Base-by-base conservation (phyloP, 2,329 filamentous ascomycete genomes). In the Cyphellophora europaea region DNA sequence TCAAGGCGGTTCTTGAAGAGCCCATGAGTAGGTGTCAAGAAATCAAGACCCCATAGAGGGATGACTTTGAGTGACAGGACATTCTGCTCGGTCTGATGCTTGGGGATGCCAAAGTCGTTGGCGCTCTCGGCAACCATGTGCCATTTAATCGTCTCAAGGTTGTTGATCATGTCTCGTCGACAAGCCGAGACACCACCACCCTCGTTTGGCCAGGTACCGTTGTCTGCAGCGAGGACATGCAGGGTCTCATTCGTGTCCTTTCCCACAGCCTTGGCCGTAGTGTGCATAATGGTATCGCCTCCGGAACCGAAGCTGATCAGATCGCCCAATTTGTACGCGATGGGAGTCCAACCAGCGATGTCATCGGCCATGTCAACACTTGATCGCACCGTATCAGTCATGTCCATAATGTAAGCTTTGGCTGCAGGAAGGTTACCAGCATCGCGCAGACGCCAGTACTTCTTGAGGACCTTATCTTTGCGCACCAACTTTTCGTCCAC, bases 181-280 rank as follows among this genome's bases (percentile, higher is more conserved):
- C 69, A 73, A 37, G 69, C 69, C 23, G 69, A 72, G 11, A 73
- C 69, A 44, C 69, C 69, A 38, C 69, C 69, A 19, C 67, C 67
- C 40, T 66, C 64, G 38, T 68, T 65, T 2, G 66, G 66, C 66
- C 66, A 70, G 41, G 66, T 71, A 10, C 68, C 68, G 14, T 61
- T 70, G 43, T 72, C 68, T 13, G 61, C 58, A 33, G 69, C 68
- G 42, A 72, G 63, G 33, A 72, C 66, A 19, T 69, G 69, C 3
- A 71, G 58, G 3, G 58, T 62, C 16, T 65, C 59, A 10, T 60
- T 53, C 1, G 63, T 71, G 41, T 72, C 68, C 39, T 65, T 66
- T 35, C 58, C 55, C n/a, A 65, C 55, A 13, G 65, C 55, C 40
- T 65, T 64, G 0, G 63, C 66, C 25, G 65, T 53, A 1, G 66